A percentile compares a stretch with the other conserved stretches of the same genome.
Conservation (phyloP, 163 green algal species). For the Smithsoniella earleae region DNA sequence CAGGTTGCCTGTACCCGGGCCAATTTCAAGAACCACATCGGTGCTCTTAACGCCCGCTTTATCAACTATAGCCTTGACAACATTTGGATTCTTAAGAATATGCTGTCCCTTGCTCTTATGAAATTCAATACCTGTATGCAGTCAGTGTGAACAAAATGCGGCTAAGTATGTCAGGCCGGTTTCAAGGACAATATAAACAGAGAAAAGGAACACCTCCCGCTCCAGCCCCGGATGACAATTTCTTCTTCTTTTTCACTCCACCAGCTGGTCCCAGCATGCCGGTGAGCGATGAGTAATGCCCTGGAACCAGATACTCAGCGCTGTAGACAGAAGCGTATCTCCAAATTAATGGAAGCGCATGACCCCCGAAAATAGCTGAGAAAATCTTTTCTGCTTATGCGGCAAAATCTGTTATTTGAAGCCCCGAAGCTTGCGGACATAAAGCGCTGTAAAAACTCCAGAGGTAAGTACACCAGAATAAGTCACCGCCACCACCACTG, state of each 20-base stretch:
- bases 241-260: conserved; percentile 24
- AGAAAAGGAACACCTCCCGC: background rate
- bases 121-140: conserved; percentile 79
- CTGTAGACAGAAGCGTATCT: too few relatives aligned
- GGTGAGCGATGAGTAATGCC: too few relatives aligned
- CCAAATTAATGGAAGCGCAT: too few relatives aligned
- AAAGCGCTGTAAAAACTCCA: too few relatives aligned
- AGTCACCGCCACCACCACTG: too few relatives aligned
- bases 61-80: conserved; percentile 90
- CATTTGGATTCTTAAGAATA: conserved; percentile 94
- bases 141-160: background rate
- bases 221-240: background rate
- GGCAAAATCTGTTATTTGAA: too few relatives aligned
- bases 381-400: too few relatives aligned
- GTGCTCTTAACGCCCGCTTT: conserved; percentile 91
- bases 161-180: background rate
- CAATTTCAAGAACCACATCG: conserved; percentile 96
- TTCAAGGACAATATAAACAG: background rate
- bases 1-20: conserved; percentile 94
- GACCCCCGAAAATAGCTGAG: too few relatives aligned
- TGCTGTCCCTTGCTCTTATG: conserved; percentile 97
- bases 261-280: conserved; percentile 22
- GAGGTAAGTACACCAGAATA: too few relatives aligned
- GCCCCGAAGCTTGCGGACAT: too few relatives aligned
- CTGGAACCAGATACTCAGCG: too few relatives aligned